Evolutionary conservation across 2,329 filamentous ascomycete genomes (phyloP).

Genomic region (Trichoderma sp.): DNA sequence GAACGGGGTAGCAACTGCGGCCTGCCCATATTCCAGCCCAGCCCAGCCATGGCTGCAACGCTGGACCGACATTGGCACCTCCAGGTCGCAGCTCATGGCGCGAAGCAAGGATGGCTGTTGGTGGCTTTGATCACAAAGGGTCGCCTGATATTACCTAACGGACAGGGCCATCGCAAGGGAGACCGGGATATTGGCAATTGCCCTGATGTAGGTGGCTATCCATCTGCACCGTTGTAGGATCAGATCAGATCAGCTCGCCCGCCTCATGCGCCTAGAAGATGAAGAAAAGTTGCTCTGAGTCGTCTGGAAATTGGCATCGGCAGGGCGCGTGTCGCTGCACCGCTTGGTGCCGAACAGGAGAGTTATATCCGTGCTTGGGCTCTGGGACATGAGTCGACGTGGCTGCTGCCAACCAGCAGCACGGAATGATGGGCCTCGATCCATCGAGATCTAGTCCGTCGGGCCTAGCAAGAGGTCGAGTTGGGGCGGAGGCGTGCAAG

Average conservation of each 20-base stretch:
- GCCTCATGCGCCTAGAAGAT: neutral
- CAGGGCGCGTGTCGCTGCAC: neutral
- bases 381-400: neutral
- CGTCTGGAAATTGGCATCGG: neutral
- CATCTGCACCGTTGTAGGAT: conserved; percentile 7
- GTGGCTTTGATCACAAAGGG: conserved; percentile 6
- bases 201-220: conserved; percentile 11
- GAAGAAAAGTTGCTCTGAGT: neutral
- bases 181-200: neutral
- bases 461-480: neutral
- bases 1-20: neutral
- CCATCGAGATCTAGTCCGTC: neutral
- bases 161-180: neutral
- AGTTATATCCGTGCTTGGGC: neutral
- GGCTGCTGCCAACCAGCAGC: neutral
- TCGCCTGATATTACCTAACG: conserved; percentile 6
- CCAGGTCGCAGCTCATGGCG: neutral
- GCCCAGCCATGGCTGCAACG: neutral
- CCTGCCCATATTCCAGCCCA: neutral
- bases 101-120: conserved; percentile 15
- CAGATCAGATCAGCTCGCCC: conserved; percentile 6
- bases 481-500: neutral
- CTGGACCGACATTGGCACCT: neutral
- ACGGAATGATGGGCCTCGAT: neutral
- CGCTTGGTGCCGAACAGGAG: neutral